Evolutionary conservation across 768 basidiomycete genomes (phyloP).

Genomic region (Suillus plorans): DNA sequence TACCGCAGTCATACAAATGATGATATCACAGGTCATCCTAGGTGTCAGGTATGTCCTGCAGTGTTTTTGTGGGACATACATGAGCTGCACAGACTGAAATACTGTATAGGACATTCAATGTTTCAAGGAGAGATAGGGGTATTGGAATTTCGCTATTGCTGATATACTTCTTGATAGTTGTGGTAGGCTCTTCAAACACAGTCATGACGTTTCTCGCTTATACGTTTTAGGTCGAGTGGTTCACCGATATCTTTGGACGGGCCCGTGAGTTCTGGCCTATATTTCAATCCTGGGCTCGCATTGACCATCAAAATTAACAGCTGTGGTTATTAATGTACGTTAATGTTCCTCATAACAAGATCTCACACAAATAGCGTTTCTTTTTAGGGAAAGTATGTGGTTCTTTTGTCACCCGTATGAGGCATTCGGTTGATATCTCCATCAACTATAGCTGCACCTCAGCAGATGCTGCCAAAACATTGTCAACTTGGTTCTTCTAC

Average conservation of each 20-base stretch:
- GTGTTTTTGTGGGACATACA: neutral
- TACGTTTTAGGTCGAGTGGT: constrained; percentile 52
- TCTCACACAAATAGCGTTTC: constrained; percentile 3
- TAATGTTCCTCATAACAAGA: neutral
- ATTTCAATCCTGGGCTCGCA: constrained; percentile 4
- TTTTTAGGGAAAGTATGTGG: constrained; percentile 36
- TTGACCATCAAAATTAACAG: constrained; percentile 17
- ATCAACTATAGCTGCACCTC: constrained; percentile 44
- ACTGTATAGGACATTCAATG: constrained; percentile 50
- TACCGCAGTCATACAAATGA: neutral
- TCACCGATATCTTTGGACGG: constrained; percentile 51
- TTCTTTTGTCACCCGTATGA: neutral
- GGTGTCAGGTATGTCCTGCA: neutral
- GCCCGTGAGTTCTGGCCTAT: constrained; percentile 40
- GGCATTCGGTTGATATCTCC: neutral
- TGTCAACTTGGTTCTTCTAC: constrained; percentile 58
- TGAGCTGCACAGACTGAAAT: neutral
- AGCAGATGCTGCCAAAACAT: constrained; percentile 33
- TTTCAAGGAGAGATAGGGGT: constrained; percentile 45
- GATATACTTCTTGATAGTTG: constrained; percentile 41
- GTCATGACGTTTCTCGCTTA: neutral
- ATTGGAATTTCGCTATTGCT: constrained; percentile 40
- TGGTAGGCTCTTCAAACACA: constrained; percentile 35
- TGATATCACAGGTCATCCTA: neutral
- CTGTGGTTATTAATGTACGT: constrained; percentile 23